Evolutionary conservation across 805 yeast species (phyloP).

Genomic region (Ogataea philodendri): DNA sequence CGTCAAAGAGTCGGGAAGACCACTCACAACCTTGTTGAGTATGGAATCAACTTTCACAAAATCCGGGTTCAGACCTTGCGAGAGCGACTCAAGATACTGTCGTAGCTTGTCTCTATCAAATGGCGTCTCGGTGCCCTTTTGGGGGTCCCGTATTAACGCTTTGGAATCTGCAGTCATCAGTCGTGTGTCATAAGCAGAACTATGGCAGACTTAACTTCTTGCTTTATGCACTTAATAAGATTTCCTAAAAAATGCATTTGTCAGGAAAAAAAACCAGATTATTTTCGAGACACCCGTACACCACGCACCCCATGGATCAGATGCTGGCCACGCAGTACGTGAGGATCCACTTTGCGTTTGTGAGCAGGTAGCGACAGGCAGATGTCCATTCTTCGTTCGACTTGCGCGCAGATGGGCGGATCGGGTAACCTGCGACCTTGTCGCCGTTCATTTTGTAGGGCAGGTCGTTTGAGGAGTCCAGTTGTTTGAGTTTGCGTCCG

Average conservation of each 20-base stretch:
- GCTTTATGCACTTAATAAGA: conserved; percentile 10
- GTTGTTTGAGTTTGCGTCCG: conserved; percentile 40
- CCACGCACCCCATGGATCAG: conserved; percentile 4
- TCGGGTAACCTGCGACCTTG: conserved; percentile 71
- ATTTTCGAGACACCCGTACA: too few relatives aligned
- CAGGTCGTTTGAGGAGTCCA: conserved; percentile 57
- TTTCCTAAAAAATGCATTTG: conserved; percentile 5
- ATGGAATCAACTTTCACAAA: conserved; percentile 46
- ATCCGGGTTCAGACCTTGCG: conserved; percentile 38
- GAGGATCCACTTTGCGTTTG: conserved; percentile 81
- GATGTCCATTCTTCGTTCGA: conserved; percentile 84
- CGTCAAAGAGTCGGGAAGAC: conserved; percentile 48
- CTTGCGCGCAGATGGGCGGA: conserved; percentile 60
- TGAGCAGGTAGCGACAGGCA: conserved; percentile 78
- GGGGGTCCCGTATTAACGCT: conserved; percentile 7
- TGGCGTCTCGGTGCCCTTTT: conserved; percentile 2
- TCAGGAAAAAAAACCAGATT: conserved; percentile 1
- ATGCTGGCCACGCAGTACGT: conserved; percentile 57
- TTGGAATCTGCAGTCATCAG: conserved; percentile 15
- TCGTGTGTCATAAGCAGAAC: not conserved
- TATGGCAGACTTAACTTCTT: not conserved
- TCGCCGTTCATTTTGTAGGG: conserved; percentile 75
- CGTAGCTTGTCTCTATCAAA: conserved; percentile 17
- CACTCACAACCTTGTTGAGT: conserved; percentile 46
- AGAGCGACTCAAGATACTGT: conserved; percentile 10